phyloP scores from a whole-genome alignment of 805 yeast species.

The Myxozyma melibiosi region DNA sequence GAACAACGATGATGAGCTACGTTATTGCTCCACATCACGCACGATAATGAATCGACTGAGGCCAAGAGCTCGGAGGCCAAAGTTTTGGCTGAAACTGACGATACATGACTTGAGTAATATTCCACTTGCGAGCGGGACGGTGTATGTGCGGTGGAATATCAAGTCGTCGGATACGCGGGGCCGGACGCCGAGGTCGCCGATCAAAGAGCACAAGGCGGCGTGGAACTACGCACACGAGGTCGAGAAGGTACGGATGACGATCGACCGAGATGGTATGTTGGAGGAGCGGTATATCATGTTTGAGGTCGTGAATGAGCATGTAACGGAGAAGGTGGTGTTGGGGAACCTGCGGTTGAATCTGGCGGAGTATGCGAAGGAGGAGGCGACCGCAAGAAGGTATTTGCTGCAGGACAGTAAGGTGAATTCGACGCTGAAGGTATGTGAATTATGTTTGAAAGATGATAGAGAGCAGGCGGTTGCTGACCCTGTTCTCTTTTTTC shows the following conservation, averaged over 20 bases:
- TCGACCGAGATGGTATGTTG: conserved; percentile 45
- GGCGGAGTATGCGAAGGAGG: conserved; percentile 65
- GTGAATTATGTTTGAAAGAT: neutral
- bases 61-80: conserved; percentile 47
- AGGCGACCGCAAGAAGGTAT: conserved; percentile 60
- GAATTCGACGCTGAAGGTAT: conserved; percentile 67
- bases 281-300: conserved; percentile 45
- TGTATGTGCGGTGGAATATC: conserved; percentile 65
- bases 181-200: conserved; percentile 48
- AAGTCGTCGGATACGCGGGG: conserved; percentile 57
- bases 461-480: neutral
- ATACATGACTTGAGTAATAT: conserved; percentile 77
- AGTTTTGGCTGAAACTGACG: conserved; percentile 60
- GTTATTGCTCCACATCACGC: no score
- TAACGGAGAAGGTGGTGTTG: conserved; percentile 50
- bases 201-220: conserved; percentile 55
- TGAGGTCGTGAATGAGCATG: conserved; percentile 50
- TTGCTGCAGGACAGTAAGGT: conserved; percentile 76
- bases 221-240: conserved; percentile 51
- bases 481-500: neutral
- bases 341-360: conserved; percentile 72
- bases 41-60: conserved; percentile 22
- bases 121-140: conserved; percentile 73
- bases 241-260: conserved; percentile 46
- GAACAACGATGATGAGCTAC: no score